Evolutionary conservation across 768 basidiomycete genomes (phyloP).

Genomic region (Lentinula guzmanii): DNA sequence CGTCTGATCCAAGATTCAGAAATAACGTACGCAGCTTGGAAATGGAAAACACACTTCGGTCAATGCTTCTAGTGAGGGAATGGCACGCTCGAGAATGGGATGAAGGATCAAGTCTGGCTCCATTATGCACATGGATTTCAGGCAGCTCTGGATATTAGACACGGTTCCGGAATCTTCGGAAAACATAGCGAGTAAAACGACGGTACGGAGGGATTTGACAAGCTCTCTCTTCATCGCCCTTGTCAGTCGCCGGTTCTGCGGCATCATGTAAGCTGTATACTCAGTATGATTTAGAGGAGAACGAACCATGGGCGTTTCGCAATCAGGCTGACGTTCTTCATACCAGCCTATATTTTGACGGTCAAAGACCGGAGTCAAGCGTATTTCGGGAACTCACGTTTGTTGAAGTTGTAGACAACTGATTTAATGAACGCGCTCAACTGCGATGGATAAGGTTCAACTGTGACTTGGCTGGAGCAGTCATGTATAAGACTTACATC

Average conservation of each 20-base stretch:
- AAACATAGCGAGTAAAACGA: constrained; percentile 86
- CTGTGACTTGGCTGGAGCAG: constrained; percentile 10
- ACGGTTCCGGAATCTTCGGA: constrained; percentile 74
- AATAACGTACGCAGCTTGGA: neutral
- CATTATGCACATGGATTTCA: constrained; percentile 79
- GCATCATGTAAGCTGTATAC: neutral
- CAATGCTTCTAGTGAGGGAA: constrained; percentile 84
- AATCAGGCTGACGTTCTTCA: constrained; percentile 69
- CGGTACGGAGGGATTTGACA: constrained; percentile 75
- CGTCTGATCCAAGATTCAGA: constrained; percentile 39
- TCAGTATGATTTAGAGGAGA: neutral
- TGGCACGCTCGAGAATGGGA: constrained; percentile 76
- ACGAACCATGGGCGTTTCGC: constrained; percentile 68
- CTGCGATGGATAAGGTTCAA: constrained; percentile 24
- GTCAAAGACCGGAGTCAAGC: neutral
- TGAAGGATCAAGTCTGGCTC: constrained; percentile 84
- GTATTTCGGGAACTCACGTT: constrained; percentile 39
- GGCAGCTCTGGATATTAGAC: constrained; percentile 67
- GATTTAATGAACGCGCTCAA: constrained; percentile 83
- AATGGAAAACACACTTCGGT: constrained; percentile 52
- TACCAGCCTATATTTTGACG: constrained; percentile 52
- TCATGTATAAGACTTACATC: constrained; percentile 41
- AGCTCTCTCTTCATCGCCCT: constrained; percentile 76
- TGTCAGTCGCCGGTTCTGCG: constrained; percentile 70
- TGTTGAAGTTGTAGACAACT: constrained; percentile 80